Conservation (phyloP, 176 grass and related monocot species). For the Cenchrus americanus region DNA sequence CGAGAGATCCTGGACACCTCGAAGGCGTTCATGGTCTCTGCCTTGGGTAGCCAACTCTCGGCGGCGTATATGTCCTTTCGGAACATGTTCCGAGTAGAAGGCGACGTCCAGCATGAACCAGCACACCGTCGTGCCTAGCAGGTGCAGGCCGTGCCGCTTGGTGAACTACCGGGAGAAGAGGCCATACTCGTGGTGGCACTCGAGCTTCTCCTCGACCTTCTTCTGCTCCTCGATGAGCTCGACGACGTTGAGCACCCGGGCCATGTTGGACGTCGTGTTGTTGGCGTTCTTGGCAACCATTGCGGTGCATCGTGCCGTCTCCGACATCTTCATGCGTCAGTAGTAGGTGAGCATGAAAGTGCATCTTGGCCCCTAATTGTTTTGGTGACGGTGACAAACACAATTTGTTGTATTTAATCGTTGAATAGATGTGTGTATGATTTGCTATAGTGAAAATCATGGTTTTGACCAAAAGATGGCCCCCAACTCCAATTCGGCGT, state of each 20-base stretch:
- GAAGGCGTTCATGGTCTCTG: slow-evolving; percentile 44
- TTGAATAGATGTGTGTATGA: too few species aligned
- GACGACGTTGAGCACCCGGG: slow-evolving; percentile 20
- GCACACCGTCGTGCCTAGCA: slow-evolving; percentile 52
- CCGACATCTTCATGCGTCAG: slow-evolving; percentile 61
- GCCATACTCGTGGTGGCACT: background rate
- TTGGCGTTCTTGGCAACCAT: slow-evolving; percentile 40
- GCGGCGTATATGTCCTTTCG: slow-evolving; percentile 66
- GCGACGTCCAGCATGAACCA: slow-evolving; percentile 77
- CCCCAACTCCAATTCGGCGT: too few species aligned
- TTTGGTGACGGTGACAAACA: too few species aligned
- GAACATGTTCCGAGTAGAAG: slow-evolving; percentile 79
- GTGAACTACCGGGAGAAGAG: slow-evolving; percentile 55
- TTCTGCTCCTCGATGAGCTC: too few species aligned
- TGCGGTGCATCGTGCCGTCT: slow-evolving; percentile 55
- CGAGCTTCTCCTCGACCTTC: too few species aligned
- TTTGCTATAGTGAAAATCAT: too few species aligned
- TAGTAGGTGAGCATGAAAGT: slow-evolving; percentile 38
- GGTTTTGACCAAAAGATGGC: too few species aligned
- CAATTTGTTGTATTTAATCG: too few species aligned
- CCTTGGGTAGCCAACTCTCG: slow-evolving; percentile 29
- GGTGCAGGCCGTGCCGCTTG: slow-evolving; percentile 51
- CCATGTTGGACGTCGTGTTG: slow-evolving; percentile 41
- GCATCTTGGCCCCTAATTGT: too few species aligned
- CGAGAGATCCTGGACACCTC: slow-evolving; percentile 53